These are phyloP conservation scores for Phycomyces nitens DNA, from an alignment of 192 early-diverging fungal genomes.

Conservation along the genomic window DNA sequence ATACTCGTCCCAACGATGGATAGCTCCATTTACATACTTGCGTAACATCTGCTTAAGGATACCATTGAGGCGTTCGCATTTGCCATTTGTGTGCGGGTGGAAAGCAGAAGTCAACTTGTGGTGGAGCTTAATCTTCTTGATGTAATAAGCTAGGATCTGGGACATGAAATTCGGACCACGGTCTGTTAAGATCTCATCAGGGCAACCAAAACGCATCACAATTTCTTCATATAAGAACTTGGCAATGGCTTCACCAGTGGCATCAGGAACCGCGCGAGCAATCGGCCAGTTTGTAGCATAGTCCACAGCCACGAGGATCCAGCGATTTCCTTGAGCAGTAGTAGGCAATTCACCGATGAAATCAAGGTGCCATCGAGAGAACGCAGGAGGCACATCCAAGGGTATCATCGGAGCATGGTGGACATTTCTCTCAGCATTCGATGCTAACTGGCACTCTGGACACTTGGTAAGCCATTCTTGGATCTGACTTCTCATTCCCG, in stretches of 20 bases:
- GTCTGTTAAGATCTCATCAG: slow-evolving; percentile 22
- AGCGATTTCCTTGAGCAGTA: slow-evolving; percentile 4
- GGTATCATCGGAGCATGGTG: slow-evolving; percentile 10
- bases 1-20: slow-evolving; percentile 17
- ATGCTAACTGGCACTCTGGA: slow-evolving; percentile 2
- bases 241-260: slow-evolving; percentile 13
- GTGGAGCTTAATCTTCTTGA: neutral
- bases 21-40: neutral
- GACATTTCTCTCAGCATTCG: neutral
- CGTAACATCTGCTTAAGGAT: slow-evolving; percentile 11
- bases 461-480: neutral
- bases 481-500: slow-evolving; percentile 5
- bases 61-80: slow-evolving; percentile 20
- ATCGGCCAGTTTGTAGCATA: slow-evolving; percentile 33
- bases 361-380: slow-evolving; percentile 18
- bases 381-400: slow-evolving; percentile 1
- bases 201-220: slow-evolving; percentile 19
- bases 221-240: slow-evolving; percentile 34
- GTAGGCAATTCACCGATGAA: slow-evolving; percentile 10
- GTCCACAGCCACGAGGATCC: slow-evolving; percentile 27
- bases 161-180: slow-evolving; percentile 25
- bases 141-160: slow-evolving; percentile 9
- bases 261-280: slow-evolving; percentile 11
- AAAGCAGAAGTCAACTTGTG: slow-evolving; percentile 22
- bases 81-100: slow-evolving; percentile 15